Percentiles rank a stretch among this genome's conserved stretches.
These are phyloP conservation scores for Monosporozyma aerobia DNA, from an alignment of 805 yeast species.

Conservation along the genomic window DNA sequence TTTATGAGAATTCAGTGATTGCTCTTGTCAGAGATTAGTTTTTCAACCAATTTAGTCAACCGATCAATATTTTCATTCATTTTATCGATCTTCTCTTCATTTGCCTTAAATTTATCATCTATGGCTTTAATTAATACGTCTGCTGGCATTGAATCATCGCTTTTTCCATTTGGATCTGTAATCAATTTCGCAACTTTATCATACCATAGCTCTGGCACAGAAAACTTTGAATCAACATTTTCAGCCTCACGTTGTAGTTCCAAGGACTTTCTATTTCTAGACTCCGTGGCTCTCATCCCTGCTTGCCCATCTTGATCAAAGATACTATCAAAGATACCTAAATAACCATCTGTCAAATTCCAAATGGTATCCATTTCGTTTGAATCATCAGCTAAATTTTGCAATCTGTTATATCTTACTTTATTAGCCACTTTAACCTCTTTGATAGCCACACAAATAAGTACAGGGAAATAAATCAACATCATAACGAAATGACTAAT, in stretches of 20 bases:
- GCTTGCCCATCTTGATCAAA: conserved; percentile 8
- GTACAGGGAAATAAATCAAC: conserved; percentile 57
- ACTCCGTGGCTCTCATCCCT: conserved; percentile 29
- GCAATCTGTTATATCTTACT: conserved; percentile 59
- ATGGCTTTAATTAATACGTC: neutral
- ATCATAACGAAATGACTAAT: conserved; percentile 53
- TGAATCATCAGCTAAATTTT: conserved; percentile 64
- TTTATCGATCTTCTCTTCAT: conserved; percentile 1
- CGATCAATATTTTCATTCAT: conserved; percentile 3
- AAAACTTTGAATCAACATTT: conserved; percentile 56
- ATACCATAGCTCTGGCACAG: conserved; percentile 46
- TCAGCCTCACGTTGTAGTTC: conserved; percentile 55
- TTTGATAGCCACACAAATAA: conserved; percentile 48
- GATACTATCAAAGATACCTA: conserved; percentile 28
- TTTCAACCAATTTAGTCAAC: conserved; percentile 1
- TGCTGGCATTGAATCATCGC: neutral
- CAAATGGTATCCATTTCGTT: conserved; percentile 71
- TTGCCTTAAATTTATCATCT: neutral
- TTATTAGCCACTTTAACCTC: conserved; percentile 64
- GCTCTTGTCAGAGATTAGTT: neutral
- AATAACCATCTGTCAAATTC: conserved; percentile 73
- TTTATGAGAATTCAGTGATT: neutral
- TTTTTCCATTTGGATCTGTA: neutral
- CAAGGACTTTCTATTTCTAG: conserved; percentile 26
- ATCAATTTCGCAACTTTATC: conserved; percentile 33